A percentile compares a stretch with the other conserved stretches of the same genome.
Evolutionary conservation across 768 basidiomycete genomes (phyloP).

Genomic region (Pisolithus tinctorius): DNA sequence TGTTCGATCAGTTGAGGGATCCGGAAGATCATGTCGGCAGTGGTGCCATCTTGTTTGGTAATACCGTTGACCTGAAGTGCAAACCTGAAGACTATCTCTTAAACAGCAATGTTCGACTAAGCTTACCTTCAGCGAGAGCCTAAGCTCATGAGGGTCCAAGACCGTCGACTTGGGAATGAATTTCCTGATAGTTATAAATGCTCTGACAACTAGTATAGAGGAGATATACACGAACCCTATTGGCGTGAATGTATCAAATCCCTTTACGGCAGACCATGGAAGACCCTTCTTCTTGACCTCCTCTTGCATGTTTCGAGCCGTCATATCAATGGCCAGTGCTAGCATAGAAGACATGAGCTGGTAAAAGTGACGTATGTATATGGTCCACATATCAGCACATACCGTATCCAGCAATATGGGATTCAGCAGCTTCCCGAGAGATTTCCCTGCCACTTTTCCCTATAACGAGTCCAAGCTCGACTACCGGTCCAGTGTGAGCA

Average conservation of each 20-base stretch:
- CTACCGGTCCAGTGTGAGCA: constrained; percentile 28
- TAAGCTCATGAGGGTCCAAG: constrained; percentile 67
- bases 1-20: constrained; percentile 87
- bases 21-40: constrained; percentile 86
- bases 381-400: constrained; percentile 9
- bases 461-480: constrained; percentile 96
- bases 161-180: constrained; percentile 77
- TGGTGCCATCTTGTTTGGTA: constrained; percentile 79
- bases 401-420: constrained; percentile 92
- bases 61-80: constrained; percentile 67
- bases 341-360: neutral
- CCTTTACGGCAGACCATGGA: constrained; percentile 97
- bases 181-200: constrained; percentile 34
- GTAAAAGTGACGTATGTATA: neutral
- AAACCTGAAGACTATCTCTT: neutral
- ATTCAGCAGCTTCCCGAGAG: constrained; percentile 57
- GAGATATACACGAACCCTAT: constrained; percentile 52
- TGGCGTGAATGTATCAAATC: constrained; percentile 95
- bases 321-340: constrained; percentile 96
- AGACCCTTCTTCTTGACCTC: constrained; percentile 86
- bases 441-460: constrained; percentile 85
- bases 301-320: constrained; percentile 92
- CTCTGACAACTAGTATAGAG: neutral
- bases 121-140: constrained; percentile 65
- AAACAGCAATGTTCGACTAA: neutral